Evolutionary conservation across 495 filamentous ascomycete genomes (phyloP).

Genomic region (Aspergillus biplanus): DNA sequence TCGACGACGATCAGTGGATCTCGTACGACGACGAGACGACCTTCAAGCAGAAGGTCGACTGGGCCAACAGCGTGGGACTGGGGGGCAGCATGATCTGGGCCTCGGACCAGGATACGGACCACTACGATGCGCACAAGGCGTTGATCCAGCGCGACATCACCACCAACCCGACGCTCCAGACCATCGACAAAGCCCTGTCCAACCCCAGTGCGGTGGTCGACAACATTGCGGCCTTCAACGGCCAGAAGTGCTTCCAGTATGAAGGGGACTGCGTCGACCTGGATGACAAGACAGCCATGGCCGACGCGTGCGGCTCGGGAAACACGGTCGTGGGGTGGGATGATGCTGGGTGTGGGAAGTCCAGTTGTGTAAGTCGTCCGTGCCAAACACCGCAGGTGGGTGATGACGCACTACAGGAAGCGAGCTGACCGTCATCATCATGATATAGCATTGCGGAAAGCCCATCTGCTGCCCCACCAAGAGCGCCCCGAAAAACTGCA

Average conservation of each 20-base stretch:
- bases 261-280: slow-evolving; percentile 1
- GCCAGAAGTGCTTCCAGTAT: slow-evolving; percentile 2
- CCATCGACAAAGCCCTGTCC: background rate
- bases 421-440: background rate
- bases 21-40: slow-evolving; percentile 48
- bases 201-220: slow-evolving; percentile 4
- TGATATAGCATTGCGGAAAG: slow-evolving; percentile 6
- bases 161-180: slow-evolving; percentile 4
- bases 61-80: slow-evolving; percentile 34
- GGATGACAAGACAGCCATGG: slow-evolving; percentile 2
- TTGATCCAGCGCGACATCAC: slow-evolving; percentile 6
- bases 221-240: slow-evolving; percentile 1
- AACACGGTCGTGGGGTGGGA: slow-evolving; percentile 1
- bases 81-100: slow-evolving; percentile 32
- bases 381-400: background rate
- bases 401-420: background rate
- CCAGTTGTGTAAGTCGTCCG: background rate
- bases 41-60: slow-evolving; percentile 44
- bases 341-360: slow-evolving; percentile 5
- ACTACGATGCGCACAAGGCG: slow-evolving; percentile 1
- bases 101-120: slow-evolving; percentile 15
- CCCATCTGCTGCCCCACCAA: slow-evolving; percentile 3
- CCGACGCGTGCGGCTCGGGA: background rate
- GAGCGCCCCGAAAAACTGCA: slow-evolving; percentile 2
- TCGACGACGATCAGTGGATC: slow-evolving; percentile 49